Conservation (phyloP, 2,329 filamentous ascomycete genomes). For the Ambrosiella xylebori region DNA sequence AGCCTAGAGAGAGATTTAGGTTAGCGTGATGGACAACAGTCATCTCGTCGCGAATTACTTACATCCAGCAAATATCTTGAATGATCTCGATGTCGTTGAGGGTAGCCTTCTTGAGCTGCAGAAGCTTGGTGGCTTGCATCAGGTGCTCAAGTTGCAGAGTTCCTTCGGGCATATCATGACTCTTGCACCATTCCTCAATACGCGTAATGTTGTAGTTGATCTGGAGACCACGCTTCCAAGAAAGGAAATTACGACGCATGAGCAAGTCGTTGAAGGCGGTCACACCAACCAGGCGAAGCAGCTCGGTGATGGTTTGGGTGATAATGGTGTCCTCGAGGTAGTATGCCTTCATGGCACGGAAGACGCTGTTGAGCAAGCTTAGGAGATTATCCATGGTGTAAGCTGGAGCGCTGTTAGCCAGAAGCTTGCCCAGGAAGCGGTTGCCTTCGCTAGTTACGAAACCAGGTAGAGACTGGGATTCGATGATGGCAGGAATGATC, state of each 20-base stretch:
- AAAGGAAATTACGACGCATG: slow-evolving; percentile 96
- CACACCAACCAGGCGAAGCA: slow-evolving; percentile 82
- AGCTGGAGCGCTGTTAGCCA: slow-evolving; percentile 78
- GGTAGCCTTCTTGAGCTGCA: slow-evolving; percentile 97
- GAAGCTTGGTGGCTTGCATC: slow-evolving; percentile 97
- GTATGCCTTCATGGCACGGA: slow-evolving; percentile 97
- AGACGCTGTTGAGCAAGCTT: slow-evolving; percentile 88
- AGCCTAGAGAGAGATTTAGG: slow-evolving; percentile 38
- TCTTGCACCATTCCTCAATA: slow-evolving; percentile 99
- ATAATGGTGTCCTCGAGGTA: slow-evolving; percentile 94
- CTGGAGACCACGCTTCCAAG: slow-evolving; percentile 96
- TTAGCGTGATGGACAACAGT: neutral
- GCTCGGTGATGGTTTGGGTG: slow-evolving; percentile 84
- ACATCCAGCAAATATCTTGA: slow-evolving; percentile 99
- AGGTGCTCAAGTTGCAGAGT: slow-evolving; percentile 94
- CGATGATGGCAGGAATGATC: slow-evolving; percentile 98
- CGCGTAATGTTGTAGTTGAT: slow-evolving; percentile 99
- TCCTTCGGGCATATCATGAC: slow-evolving; percentile 97
- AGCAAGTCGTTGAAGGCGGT: slow-evolving; percentile 97
- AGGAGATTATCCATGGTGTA: slow-evolving; percentile 99
- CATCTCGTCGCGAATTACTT: slow-evolving; percentile 26
- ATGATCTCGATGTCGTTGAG: slow-evolving; percentile 99
- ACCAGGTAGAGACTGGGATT: slow-evolving; percentile 91
- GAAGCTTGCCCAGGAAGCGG: slow-evolving; percentile 89
- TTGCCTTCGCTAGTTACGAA: slow-evolving; percentile 99